Percentiles rank a stretch among this genome's conserved stretches.
Conservation (phyloP, 1,139 yeast genomes). For the Geotrichum carabidarum region DNA sequence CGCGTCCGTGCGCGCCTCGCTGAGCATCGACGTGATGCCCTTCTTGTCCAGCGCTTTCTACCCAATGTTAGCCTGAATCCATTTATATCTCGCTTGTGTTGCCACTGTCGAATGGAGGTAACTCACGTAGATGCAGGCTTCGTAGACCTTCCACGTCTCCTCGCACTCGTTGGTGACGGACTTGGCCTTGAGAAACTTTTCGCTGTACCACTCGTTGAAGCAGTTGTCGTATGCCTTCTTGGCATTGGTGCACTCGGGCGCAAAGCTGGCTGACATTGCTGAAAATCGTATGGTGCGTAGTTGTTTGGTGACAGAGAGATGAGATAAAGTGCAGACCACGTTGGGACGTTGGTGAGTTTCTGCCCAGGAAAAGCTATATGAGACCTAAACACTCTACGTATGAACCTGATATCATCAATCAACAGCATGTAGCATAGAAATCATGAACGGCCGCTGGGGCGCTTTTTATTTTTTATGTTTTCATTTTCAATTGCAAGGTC, state of each 20-base stretch:
- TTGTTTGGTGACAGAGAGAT: too few relatives aligned
- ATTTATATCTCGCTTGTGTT: background rate
- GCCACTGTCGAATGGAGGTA: background rate
- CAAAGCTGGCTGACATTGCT: constrained; percentile 83
- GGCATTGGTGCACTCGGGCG: constrained; percentile 90
- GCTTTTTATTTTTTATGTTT: too few relatives aligned
- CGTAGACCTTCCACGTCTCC: constrained; percentile 81
- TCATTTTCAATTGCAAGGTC: background rate
- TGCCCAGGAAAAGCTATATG: too few relatives aligned
- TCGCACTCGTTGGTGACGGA: constrained; percentile 72
- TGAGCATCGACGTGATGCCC: constrained; percentile 62
- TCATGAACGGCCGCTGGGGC: too few relatives aligned
- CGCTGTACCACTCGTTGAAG: constrained; percentile 94
- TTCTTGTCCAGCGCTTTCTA: constrained; percentile 60
- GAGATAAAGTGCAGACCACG: too few relatives aligned
- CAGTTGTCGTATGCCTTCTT: constrained; percentile 86
- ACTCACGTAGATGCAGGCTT: constrained; percentile 69
- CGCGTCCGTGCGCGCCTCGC: constrained; percentile 20
- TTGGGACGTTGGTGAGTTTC: too few relatives aligned
- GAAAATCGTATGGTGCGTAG: too few relatives aligned
- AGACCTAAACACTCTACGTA: too few relatives aligned
- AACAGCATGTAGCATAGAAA: background rate
- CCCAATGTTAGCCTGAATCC: background rate
- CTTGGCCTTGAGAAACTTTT: constrained; percentile 69
- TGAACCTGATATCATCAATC: too few relatives aligned